A percentile compares a stretch with the other conserved stretches of the same genome.
Evolutionary conservation across 768 basidiomycete species (phyloP).

Genomic region (Guyanaporus albipodus): DNA sequence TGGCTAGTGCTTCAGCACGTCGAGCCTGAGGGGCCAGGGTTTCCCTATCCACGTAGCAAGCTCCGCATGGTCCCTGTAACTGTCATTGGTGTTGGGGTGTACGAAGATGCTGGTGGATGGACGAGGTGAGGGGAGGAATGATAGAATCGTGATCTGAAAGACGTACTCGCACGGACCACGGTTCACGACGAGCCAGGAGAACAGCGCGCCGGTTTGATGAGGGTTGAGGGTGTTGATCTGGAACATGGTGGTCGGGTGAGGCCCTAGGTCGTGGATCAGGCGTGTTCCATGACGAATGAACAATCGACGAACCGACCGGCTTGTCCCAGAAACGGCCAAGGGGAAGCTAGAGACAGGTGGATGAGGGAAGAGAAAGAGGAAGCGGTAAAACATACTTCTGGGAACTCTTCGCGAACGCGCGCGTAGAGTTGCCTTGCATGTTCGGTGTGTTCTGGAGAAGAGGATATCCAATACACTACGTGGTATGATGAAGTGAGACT

Average conservation of each 20-base stretch:
- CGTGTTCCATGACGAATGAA: neutral
- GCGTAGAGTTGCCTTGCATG: slow-evolving; percentile 58
- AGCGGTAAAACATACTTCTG: slow-evolving; percentile 52
- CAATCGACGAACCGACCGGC: slow-evolving; percentile 47
- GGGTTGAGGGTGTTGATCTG: slow-evolving; percentile 65
- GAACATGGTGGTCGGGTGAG: slow-evolving; percentile 71
- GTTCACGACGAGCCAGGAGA: slow-evolving; percentile 63
- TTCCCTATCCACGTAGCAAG: slow-evolving; percentile 63
- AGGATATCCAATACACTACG: slow-evolving; percentile 61
- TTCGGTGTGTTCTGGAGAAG: slow-evolving; percentile 38
- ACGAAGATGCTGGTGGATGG: slow-evolving; percentile 49
- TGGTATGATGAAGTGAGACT: no score
- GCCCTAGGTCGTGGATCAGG: slow-evolving; percentile 38
- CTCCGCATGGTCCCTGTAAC: slow-evolving; percentile 58
- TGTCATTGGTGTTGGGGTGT: slow-evolving; percentile 64
- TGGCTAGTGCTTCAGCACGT: slow-evolving; percentile 19
- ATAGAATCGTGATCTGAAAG: no score
- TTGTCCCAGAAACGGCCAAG: slow-evolving; percentile 61
- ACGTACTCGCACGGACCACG: slow-evolving; percentile 71
- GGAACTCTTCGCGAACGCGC: slow-evolving; percentile 59
- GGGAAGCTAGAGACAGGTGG: slow-evolving; percentile 41
- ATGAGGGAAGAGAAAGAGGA: neutral
- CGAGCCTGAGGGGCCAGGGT: slow-evolving; percentile 51
- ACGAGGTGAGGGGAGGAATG: neutral
- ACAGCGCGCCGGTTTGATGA: slow-evolving; percentile 65